These are phyloP conservation scores for Neurospora sp. DNA, from an alignment of 2,329 filamentous ascomycete genomes.

Conservation along the genomic window DNA sequence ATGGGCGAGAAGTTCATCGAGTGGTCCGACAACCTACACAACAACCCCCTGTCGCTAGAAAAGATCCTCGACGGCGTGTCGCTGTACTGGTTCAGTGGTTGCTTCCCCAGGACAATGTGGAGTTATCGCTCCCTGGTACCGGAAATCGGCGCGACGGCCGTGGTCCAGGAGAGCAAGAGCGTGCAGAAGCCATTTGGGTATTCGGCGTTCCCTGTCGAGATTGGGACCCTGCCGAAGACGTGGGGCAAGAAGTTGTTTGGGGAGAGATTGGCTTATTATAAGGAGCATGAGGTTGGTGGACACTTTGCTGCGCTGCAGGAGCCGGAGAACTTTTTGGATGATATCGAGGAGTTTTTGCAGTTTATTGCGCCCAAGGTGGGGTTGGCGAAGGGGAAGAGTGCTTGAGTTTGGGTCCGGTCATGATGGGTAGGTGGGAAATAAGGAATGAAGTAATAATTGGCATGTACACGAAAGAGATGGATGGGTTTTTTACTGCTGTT, in stretches of 20 bases:
- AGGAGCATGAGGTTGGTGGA: slow-evolving; percentile 28
- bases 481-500: neutral
- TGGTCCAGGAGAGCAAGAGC: slow-evolving; percentile 18
- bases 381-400: neutral
- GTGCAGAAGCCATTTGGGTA: slow-evolving; percentile 33
- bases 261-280: slow-evolving; percentile 10
- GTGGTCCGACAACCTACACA: slow-evolving; percentile 8
- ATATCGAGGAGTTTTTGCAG: slow-evolving; percentile 29
- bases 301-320: slow-evolving; percentile 43
- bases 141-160: neutral
- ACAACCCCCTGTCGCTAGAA: slow-evolving; percentile 5
- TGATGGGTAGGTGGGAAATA: neutral
- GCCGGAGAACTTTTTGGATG: slow-evolving; percentile 29
- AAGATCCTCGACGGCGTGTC: slow-evolving; percentile 8
- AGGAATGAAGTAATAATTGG: neutral
- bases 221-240: slow-evolving; percentile 27
- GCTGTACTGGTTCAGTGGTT: slow-evolving; percentile 11
- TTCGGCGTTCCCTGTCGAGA: slow-evolving; percentile 33
- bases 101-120: slow-evolving; percentile 10
- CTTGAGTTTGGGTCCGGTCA: neutral
- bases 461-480: neutral
- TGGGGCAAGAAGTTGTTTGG: slow-evolving; percentile 18
- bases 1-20: slow-evolving; percentile 13
- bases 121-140: slow-evolving; percentile 4
- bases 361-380: neutral